Base-by-base conservation (phyloP, 805 yeast genomes). In the Suhomyces xylopsoci region DNA sequence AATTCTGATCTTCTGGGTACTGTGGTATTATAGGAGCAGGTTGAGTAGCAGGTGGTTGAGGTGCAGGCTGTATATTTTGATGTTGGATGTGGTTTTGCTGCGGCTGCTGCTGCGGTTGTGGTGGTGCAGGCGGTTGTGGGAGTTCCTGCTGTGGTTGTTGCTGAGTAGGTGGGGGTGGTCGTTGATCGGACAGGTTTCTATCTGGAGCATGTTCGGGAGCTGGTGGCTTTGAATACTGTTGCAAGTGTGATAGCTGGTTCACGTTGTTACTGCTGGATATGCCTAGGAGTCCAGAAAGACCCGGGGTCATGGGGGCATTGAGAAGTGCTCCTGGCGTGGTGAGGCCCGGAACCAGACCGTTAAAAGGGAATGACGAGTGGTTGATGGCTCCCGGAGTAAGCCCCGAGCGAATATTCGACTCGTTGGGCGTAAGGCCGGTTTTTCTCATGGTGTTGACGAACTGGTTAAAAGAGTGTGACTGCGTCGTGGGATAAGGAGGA, bases 351-450 rank as follows among this genome's bases (percentile, higher is more conserved):
- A 61, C 66, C 53, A 55, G 76, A 47, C 51, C 68, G 38, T 70
- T 65, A 51, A 76, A 65, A 34, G 77, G 64, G 64, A 70, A 68
- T n/a, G 74, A 78, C 7, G 56, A 55, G 12, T 57, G 65, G 49
- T 56, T 62, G 32, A 64, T 53, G 1, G 63, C 69, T 1, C 84
- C 88, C 0, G 92, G 92, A 0, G 92, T 85, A 25, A 86, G 65
- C 0, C 94, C 93, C 0, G 88, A 76, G 58, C 96, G 76, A 48
- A 89, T 58, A 48, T 83, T 79, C 5, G 90, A 81, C 63, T 88
- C 96, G 65, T 84, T 87, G 2, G 94, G 94, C 0, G 91, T 85
- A 45, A 89, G 71, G 0, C 90, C 93, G 0, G 88, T 66, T 55
- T 81, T 73, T 36, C 75, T 63, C 48, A 72, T 63, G 19, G 67